Percentiles rank a stretch among this genome's conserved stretches.
phyloP scores from a whole-genome alignment of 2,329 filamentous ascomycete genomes.

The Penicillium olsonii region DNA sequence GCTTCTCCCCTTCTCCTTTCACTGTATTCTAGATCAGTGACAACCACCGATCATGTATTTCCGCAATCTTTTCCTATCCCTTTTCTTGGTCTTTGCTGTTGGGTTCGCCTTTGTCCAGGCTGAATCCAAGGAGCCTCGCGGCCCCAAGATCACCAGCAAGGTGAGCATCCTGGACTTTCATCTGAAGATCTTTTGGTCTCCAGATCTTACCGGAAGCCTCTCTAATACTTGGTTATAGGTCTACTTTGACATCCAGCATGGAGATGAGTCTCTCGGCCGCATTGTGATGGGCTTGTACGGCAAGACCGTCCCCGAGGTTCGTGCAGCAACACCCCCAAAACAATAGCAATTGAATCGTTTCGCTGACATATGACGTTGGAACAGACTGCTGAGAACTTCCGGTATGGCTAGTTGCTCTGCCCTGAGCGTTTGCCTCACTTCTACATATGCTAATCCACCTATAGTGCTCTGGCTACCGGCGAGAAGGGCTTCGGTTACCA shows the following conservation, averaged over 20 bases:
- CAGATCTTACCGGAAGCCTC: background rate
- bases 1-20: constrained; percentile 17
- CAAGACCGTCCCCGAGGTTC: constrained; percentile 66
- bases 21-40: constrained; percentile 20
- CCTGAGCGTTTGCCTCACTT: background rate
- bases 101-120: constrained; percentile 71
- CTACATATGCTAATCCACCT: constrained; percentile 10
- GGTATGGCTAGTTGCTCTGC: constrained; percentile 38
- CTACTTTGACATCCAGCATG: constrained; percentile 67
- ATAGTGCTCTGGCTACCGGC: constrained; percentile 61
- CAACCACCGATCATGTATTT: constrained; percentile 36
- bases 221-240: constrained; percentile 45
- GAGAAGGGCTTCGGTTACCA: constrained; percentile 69
- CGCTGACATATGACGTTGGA: constrained; percentile 14
- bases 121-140: constrained; percentile 61
- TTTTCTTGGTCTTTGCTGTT: constrained; percentile 74
- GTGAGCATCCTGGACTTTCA: constrained; percentile 43
- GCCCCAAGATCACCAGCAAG: constrained; percentile 94
- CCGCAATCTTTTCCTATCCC: constrained; percentile 53
- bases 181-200: background rate
- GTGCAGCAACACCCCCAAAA: constrained; percentile 13
- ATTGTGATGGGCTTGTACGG: constrained; percentile 67
- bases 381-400: constrained; percentile 66
- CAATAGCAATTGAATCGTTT: constrained; percentile 6
- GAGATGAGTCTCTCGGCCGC: constrained; percentile 61